Base-by-base conservation (phyloP, 1,139 yeast genomes). In the Nematodospora anomalae region DNA sequence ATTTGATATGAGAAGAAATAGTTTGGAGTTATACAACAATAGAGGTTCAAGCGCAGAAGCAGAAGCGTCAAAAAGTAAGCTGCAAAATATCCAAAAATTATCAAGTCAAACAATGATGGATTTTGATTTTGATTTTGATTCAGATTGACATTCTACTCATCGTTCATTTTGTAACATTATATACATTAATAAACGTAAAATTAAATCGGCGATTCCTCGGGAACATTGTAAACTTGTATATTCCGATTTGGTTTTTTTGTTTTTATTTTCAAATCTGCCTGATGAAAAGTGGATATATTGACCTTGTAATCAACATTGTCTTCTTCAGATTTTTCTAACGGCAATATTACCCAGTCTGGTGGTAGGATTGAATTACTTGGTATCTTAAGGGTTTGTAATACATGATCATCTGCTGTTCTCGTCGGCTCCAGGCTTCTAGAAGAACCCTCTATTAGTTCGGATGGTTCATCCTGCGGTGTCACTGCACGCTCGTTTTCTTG, bases 301-400 rank as follows among this genome's bases (percentile, higher is more conserved):
- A 62, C 59, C n/a, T 35, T 41, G 36, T 56, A 61, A 28, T 44
- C 41, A 2, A 30, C 25, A 16, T 16, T 42, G n/a, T 36, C 39
- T 9, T 40, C 43, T 4, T 40, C 38, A 2, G 37, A 25, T 36
- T 44, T 42, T 27, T 46, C 45, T 6, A 63, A 35, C 2, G 72
- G 72, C 14, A 66, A 40, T 5, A 62, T 27, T 1, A 58, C 48
- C 71, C 71, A 65, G 29, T 57, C 58, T 2, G 67, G 67, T 5
- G 72, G 72, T 8, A 63, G 35, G 3, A 62, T 29, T 2, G 67
- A 64, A 22, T 46, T 49, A 2, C 43, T 37, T 3, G 68, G 67
- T 21, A 42, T 26, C 16, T 16, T 16, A 3, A 42, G 33, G 1
- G 33, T 27, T 38, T 42, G 46, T 14, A 20, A 38, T 13, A 22